These are phyloP conservation scores for Suillus paluster DNA, from an alignment of 768 basidiomycete genomes.

Conservation along the genomic window DNA sequence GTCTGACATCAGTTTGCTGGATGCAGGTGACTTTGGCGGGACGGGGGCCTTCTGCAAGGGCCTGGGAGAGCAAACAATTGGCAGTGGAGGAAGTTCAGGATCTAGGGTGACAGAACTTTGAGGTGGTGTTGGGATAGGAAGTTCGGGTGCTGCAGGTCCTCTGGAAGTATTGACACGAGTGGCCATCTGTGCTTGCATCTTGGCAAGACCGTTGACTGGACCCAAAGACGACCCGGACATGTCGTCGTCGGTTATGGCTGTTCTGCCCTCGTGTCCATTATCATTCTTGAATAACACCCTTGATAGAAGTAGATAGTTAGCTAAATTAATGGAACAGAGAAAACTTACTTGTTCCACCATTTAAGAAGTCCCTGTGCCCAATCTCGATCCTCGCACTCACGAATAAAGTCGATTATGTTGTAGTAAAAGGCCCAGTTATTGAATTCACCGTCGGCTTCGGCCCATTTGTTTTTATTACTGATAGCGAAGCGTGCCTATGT, in stretches of 20 bases:
- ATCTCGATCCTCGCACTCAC: neutral
- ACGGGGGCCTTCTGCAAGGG: neutral
- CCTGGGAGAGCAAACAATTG: neutral
- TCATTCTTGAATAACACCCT: conserved; percentile 9
- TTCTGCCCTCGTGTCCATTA: neutral
- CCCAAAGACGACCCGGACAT: neutral
- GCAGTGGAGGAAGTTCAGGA: too few relatives aligned
- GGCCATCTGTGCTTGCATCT: neutral
- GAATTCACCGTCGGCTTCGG: conserved; percentile 7
- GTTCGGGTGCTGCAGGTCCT: neutral
- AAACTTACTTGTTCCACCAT: conserved; percentile 7
- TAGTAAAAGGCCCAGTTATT: conserved; percentile 13
- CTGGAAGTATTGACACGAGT: neutral
- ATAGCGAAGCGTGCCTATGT: conserved; percentile 10
- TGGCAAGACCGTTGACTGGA: neutral
- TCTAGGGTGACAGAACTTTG: neutral
- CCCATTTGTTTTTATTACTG: conserved; percentile 6
- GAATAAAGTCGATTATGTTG: neutral
- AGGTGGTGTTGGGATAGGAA: neutral
- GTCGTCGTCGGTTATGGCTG: neutral
- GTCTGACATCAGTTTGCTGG: neutral
- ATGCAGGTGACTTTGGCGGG: neutral
- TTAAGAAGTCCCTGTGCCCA: conserved; percentile 2
- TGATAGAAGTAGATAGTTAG: neutral
- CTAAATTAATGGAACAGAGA: neutral